Evolutionary conservation across 108 stramenopile genomes (phyloP).

Genomic region (Stephanodiscus triporus): DNA sequence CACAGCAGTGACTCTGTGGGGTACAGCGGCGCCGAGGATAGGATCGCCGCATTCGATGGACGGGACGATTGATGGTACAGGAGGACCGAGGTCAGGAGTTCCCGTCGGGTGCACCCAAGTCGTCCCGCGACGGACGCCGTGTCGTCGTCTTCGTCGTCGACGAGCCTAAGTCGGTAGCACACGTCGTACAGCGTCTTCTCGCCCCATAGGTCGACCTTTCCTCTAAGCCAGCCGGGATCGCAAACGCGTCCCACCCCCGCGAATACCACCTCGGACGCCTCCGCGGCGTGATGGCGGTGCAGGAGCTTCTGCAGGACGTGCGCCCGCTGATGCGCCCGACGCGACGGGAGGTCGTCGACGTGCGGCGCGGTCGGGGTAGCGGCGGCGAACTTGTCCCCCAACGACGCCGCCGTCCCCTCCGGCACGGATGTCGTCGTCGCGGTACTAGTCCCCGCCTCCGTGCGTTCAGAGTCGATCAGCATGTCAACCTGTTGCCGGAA

Average conservation of each 20-base stretch:
- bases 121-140: slow-evolving; percentile 17
- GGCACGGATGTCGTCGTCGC: background rate
- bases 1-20: slow-evolving; percentile 91
- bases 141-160: slow-evolving; percentile 52
- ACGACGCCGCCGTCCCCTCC: background rate
- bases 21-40: slow-evolving; percentile 81
- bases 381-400: background rate
- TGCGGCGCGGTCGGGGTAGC: background rate
- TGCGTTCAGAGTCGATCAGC: slow-evolving; percentile 36
- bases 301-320: slow-evolving; percentile 67
- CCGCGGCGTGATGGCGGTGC: slow-evolving; percentile 54
- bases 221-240: slow-evolving; percentile 36
- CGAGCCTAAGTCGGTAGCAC: slow-evolving; percentile 73
- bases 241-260: slow-evolving; percentile 54
- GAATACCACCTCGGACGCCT: slow-evolving; percentile 60
- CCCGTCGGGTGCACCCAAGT: slow-evolving; percentile 30
- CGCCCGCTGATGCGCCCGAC: slow-evolving; percentile 30
- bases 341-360: slow-evolving; percentile 8
- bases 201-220: slow-evolving; percentile 55
- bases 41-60: slow-evolving; percentile 62
- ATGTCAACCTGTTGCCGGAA: slow-evolving; percentile 44
- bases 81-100: slow-evolving; percentile 63
- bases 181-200: slow-evolving; percentile 65
- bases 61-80: slow-evolving; percentile 69
- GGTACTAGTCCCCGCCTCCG: slow-evolving; percentile 25